Conservation (phyloP, 371 early-diverging fungal species). For the Nosema granulosis region DNA sequence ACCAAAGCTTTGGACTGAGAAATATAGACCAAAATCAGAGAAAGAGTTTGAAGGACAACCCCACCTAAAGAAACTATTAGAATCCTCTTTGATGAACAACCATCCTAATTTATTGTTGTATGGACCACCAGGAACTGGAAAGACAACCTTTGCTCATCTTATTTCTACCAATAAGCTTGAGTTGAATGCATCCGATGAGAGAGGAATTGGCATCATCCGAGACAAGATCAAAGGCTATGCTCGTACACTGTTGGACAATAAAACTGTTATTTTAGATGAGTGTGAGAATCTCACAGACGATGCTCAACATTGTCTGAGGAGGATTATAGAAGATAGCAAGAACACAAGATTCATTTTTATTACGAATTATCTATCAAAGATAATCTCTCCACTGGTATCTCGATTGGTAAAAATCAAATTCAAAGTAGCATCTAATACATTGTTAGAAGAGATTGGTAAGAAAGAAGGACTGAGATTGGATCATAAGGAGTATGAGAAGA, state of each 20-base stretch:
- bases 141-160: slow-evolving; percentile 91
- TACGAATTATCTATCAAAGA: slow-evolving; percentile 69
- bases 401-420: slow-evolving; percentile 63
- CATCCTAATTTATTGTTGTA: slow-evolving; percentile 93
- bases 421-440: not conserved
- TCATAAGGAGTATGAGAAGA: slow-evolving; percentile 32
- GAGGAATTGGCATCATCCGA: slow-evolving; percentile 68
- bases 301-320: slow-evolving; percentile 67
- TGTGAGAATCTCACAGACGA: slow-evolving; percentile 67
- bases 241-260: slow-evolving; percentile 40
- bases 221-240: slow-evolving; percentile 71
- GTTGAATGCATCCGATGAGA: slow-evolving; percentile 66
- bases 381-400: slow-evolving; percentile 66
- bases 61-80: slow-evolving; percentile 57
- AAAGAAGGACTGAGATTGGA: slow-evolving; percentile 48
- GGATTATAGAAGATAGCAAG: slow-evolving; percentile 65
- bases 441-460: slow-evolving; percentile 53
- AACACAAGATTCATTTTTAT: slow-evolving; percentile 67
- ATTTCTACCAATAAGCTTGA: slow-evolving; percentile 68
- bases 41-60: slow-evolving; percentile 49
- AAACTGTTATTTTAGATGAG: slow-evolving; percentile 67
- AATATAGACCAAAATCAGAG: slow-evolving; percentile 64
- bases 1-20: slow-evolving; percentile 65
- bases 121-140: slow-evolving; percentile 97
- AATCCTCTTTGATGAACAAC: slow-evolving; percentile 16